Evolutionary conservation across 2,329 filamentous ascomycete species (phyloP).

Genomic region (Penicillium polonicum): DNA sequence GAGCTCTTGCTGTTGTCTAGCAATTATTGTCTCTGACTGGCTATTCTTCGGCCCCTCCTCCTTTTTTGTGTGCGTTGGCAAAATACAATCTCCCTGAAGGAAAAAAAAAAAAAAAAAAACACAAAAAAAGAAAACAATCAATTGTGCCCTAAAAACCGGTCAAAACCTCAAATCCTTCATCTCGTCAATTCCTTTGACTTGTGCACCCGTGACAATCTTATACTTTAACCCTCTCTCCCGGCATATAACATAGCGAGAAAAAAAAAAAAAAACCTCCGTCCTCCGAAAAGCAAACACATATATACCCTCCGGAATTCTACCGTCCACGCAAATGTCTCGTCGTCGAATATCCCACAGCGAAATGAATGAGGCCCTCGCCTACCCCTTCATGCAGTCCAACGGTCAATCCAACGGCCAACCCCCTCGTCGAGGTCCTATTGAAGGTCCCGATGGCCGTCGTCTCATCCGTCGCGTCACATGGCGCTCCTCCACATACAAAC

Average conservation of each 20-base stretch:
- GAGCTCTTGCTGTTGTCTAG: conserved; percentile 15
- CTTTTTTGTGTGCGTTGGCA: conserved; percentile 18
- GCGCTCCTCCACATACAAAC: conserved; percentile 45
- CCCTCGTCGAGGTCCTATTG: conserved; percentile 39
- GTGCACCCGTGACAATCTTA: background rate
- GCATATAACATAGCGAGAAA: conserved; percentile 12
- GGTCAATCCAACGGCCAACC: conserved; percentile 21
- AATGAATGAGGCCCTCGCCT: conserved; percentile 37
- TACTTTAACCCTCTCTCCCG: background rate
- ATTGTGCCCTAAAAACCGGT: background rate
- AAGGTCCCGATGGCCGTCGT: conserved; percentile 41
- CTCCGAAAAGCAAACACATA: background rate
- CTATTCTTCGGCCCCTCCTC: conserved; percentile 16
- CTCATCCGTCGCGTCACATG: conserved; percentile 44
- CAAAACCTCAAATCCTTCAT: background rate
- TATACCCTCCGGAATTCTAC: conserved; percentile 8
- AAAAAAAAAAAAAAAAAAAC: conserved; percentile 14
- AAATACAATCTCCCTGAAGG: background rate
- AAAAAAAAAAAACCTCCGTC: background rate
- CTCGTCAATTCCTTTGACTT: background rate
- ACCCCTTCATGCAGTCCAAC: conserved; percentile 32
- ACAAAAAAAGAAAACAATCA: background rate
- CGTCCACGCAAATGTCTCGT: conserved; percentile 31
- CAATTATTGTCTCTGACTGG: conserved; percentile 14
- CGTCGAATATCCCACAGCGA: conserved; percentile 40